Evolutionary conservation across 768 basidiomycete genomes (phyloP).

Genomic region (Amanita pallidorosea): DNA sequence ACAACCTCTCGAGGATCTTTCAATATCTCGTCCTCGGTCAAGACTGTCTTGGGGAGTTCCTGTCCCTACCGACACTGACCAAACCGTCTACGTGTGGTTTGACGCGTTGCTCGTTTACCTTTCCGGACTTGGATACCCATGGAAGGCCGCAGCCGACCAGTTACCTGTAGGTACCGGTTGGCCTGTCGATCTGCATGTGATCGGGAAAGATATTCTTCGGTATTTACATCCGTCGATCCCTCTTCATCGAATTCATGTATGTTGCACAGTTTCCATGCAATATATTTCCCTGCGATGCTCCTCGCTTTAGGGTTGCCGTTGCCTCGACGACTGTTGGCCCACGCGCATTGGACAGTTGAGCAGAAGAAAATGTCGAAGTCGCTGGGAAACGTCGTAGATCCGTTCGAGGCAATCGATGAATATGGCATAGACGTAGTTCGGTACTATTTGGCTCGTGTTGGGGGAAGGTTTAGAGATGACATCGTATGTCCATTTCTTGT

Average conservation of each 20-base stretch:
- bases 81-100: conserved; percentile 94
- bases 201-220: conserved; percentile 91
- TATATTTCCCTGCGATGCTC: conserved; percentile 82
- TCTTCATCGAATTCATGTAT: background rate
- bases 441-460: conserved; percentile 71
- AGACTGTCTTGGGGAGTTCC: conserved; percentile 78
- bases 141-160: conserved; percentile 13
- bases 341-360: conserved; percentile 84
- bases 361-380: conserved; percentile 88
- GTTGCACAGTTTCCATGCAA: conserved; percentile 63
- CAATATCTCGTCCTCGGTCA: conserved; percentile 69
- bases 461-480: conserved; percentile 68
- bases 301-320: conserved; percentile 54
- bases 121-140: conserved; percentile 71
- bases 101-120: conserved; percentile 83
- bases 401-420: conserved; percentile 55
- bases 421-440: conserved; percentile 69
- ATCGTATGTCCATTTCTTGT: conserved; percentile 34
- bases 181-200: conserved; percentile 79
- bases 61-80: conserved; percentile 67
- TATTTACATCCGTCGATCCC: conserved; percentile 16
- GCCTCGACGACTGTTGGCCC: conserved; percentile 28
- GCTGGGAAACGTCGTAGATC: conserved; percentile 79
- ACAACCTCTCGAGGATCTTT: conserved; percentile 56
- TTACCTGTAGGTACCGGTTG: conserved; percentile 26